Base-by-base conservation (phyloP, 1,284 basidiomycete genomes). In the Austropuccinia psidii region DNA sequence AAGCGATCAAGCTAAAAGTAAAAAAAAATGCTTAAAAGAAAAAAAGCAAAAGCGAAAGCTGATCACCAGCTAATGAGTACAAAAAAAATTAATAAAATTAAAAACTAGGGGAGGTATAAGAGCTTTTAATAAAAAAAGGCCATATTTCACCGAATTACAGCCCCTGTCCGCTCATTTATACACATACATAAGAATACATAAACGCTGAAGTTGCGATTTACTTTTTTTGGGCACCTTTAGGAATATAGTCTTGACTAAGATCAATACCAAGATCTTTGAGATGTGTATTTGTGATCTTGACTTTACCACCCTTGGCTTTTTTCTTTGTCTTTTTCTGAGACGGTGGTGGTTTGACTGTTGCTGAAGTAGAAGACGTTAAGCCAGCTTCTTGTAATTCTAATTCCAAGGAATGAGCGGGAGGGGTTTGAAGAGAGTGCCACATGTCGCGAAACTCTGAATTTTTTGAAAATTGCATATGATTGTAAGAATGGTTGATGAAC, bases 261-360 rank as follows among this genome's bases (percentile, higher is more conserved):
- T 72, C 69, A 19, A 72, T 72, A 11, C 69, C 69, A 29, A 72
- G 47, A 33, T 72, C 69, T 43, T 72, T 72, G 19, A 72, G 57
- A 62, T 72, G 69, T 49, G 69, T 72, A 27, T 72, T 72, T n/a
- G 69, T 72, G 31, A 72, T 72, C 54, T 72, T 72, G 15, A 72
- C 69, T 39, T 62, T 72, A 2, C 69, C 69, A 17, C 69, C 69
- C 50, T 54, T 72, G 35, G 47, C 58, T 27, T 58, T 58, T 31
- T 61, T 72, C 47, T 72, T 72, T 27, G 69, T 11, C 35, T 72
- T 72, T 21, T 58, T 45, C n/a, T 27, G 43, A 19, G 45, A 19
- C 7, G 43, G 57, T 27, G 50, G 45, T 5, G 69, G 58, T 41
- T 61, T 62, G n/a, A 49, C 4, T 8, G 27, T 54, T 27, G 43